Conservation (phyloP, 257 asterid species). For the Nicotiana attenuata region DNA sequence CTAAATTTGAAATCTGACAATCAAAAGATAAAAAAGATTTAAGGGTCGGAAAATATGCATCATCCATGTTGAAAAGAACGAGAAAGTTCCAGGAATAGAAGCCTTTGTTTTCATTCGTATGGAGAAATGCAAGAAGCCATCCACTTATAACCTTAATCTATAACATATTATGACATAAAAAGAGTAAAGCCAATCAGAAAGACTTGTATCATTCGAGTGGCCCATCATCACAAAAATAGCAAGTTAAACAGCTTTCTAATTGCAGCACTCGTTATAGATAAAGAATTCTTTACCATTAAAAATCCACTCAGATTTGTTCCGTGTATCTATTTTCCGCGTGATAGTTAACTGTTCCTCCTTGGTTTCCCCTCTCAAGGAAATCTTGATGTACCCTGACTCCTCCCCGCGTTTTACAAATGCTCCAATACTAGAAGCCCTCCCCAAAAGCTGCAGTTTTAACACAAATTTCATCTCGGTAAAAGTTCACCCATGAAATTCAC, state of each 20-base stretch:
- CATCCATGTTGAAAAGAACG: neutral
- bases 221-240: neutral
- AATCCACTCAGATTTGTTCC: slow-evolving; percentile 87
- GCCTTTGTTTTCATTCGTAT: neutral
- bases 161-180: neutral
- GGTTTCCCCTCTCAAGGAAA: slow-evolving; percentile 65
- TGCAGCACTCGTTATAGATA: neutral
- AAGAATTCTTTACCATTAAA: slow-evolving; percentile 55
- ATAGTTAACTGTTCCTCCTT: slow-evolving; percentile 29
- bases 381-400: slow-evolving; percentile 66
- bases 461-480: slow-evolving; percentile 16
- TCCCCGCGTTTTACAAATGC: slow-evolving; percentile 93
- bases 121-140: neutral
- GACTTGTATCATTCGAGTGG: neutral
- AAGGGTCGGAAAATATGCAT: neutral
- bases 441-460: slow-evolving; percentile 60
- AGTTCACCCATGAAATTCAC: slow-evolving; percentile 7
- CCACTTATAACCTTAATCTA: neutral
- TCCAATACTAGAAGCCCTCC: slow-evolving; percentile 84
- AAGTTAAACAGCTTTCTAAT: neutral
- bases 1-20: neutral
- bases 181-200: neutral
- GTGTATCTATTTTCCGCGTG: slow-evolving; percentile 32
- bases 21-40: neutral
- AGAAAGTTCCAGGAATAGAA: neutral